Percentiles rank a stretch among this genome's conserved stretches.
These are phyloP conservation scores for Blastocystis sp. DNA, from an alignment of 352 stramenopile species.

Conservation along the genomic window DNA sequence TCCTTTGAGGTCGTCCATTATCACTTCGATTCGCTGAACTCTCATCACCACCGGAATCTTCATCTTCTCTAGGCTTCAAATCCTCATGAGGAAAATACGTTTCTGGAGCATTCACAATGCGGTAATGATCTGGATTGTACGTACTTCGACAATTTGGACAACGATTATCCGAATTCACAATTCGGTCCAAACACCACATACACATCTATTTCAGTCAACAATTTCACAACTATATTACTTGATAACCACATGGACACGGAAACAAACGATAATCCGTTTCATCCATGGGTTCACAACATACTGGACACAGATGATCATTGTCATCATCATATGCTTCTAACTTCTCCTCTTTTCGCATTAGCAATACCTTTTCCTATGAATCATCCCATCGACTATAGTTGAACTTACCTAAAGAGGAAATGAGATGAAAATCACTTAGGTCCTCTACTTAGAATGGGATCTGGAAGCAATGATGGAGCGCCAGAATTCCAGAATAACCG, in stretches of 20 bases:
- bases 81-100: background rate
- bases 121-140: constrained; percentile 77
- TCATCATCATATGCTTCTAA: constrained; percentile 64
- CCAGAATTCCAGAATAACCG: background rate
- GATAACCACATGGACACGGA: constrained; percentile 94
- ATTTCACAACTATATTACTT: constrained; percentile 69
- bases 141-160: constrained; percentile 92
- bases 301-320: constrained; percentile 83
- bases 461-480: background rate
- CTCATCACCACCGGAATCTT: background rate
- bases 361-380: background rate
- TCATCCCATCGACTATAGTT: no score
- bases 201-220: constrained; percentile 68
- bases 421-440: no score
- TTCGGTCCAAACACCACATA: constrained; percentile 98
- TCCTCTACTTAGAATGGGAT: no score
- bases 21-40: background rate
- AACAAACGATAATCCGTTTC: constrained; percentile 87
- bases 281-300: constrained; percentile 96
- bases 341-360: constrained; percentile 3
- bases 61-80: background rate
- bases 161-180: constrained; percentile 94
- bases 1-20: constrained; percentile 18
- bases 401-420: no score
- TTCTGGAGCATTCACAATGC: background rate